Evolutionary conservation across 2,329 filamentous ascomycete species (phyloP), one percentile per base, ranked within the genome.

Genomic region (Colletotrichum neosansevieriae): DNA sequence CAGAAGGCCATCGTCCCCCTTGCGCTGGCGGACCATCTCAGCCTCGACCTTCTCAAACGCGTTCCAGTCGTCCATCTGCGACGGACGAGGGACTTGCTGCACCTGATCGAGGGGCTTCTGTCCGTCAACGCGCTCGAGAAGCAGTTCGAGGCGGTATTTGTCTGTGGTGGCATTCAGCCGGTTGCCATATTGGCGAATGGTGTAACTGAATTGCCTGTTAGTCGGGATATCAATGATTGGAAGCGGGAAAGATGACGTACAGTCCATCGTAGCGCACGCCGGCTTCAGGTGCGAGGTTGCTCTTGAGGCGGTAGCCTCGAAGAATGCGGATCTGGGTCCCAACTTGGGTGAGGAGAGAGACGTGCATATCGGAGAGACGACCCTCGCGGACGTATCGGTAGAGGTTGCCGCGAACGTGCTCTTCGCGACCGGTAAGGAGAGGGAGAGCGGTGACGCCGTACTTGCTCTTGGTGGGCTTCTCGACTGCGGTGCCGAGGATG

Each of bases 191-290:
- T 82, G 80, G 36, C 76, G 75, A 49, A 89, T 76, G 3, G 75
- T 81, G 73, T 88, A 88, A 34, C 86, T 88, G 34, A 6, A 1
- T 0, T 24, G 2, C n/a, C 7, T 15, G 40, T 65, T 21, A 69
- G 61, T 44, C 19, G 10, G 6, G 12, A 12, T 9, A 13, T n/a
- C n/a, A 53, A 11, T 47, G 10, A 10, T 9, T 9, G 6, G 2
- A 40, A 10, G n/a, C n/a, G 38, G 13, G 15, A 0, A 32, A 32
- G 2, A 2, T n/a, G 21, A 78, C 85, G 75, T 77, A 88, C 85
- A 88, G 71, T 58, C 87, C 87, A 73, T 89, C 87, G 69, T 88
- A 89, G 67, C 87, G 79, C 32, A 89, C 73, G 2, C 87, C 87
- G 2, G 79, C 84, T 40, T 74, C 73, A 1, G 87, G 87, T 4